These are phyloP conservation scores for Boletus rubescentipes DNA, from an alignment of 768 basidiomycete genomes.

Conservation along the genomic window DNA sequence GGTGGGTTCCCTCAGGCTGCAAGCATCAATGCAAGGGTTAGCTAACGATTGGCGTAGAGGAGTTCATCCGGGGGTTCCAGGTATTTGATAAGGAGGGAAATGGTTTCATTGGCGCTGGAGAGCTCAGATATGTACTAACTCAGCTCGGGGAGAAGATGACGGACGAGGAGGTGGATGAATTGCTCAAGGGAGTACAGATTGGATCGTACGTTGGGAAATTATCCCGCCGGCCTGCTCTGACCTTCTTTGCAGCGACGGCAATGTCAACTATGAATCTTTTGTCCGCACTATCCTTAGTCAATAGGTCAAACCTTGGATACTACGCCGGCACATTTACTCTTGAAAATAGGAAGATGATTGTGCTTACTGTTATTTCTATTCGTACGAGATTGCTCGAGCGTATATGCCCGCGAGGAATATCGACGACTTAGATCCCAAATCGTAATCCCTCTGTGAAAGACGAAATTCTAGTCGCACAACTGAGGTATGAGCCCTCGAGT, in stretches of 20 bases:
- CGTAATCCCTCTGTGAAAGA: too few species aligned
- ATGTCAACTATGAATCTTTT: slow-evolving; percentile 96
- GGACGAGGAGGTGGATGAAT: slow-evolving; percentile 96
- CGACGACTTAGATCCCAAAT: too few species aligned
- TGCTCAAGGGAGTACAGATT: slow-evolving; percentile 93
- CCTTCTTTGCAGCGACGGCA: slow-evolving; percentile 70
- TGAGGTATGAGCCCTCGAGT: too few species aligned
- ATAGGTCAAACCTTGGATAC: slow-evolving; percentile 35
- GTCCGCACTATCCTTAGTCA: slow-evolving; percentile 92
- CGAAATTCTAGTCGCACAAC: too few species aligned
- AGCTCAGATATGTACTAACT: slow-evolving; percentile 81
- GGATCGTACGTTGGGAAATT: slow-evolving; percentile 64
- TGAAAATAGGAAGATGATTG: neutral
- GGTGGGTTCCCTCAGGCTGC: slow-evolving; percentile 56
- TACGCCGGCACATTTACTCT: neutral
- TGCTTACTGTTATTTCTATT: neutral
- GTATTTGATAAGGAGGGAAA: slow-evolving; percentile 90
- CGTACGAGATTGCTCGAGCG: neutral
- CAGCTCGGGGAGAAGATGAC: slow-evolving; percentile 98
- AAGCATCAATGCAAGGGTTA: neutral
- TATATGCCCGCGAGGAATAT: too few species aligned
- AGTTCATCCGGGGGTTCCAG: slow-evolving; percentile 99
- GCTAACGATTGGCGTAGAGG: slow-evolving; percentile 56
- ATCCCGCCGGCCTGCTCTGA: neutral
- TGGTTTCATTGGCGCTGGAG: slow-evolving; percentile 65